Base-by-base conservation (phyloP, 495 filamentous ascomycete genomes). In the Penicillium riverlandense region DNA sequence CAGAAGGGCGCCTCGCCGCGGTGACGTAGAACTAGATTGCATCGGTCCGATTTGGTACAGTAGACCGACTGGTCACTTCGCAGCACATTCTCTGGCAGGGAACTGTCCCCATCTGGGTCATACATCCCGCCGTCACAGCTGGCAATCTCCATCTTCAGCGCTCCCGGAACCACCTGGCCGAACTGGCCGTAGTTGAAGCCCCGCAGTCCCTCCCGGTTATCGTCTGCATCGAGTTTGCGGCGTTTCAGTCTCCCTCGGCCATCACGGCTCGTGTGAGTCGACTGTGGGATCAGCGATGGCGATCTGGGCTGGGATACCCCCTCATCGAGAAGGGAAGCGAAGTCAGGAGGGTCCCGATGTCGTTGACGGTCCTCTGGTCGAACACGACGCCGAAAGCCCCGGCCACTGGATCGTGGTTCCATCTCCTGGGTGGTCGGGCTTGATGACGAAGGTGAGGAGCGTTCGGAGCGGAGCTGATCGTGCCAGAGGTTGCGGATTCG, bases 41-140 rank as follows among this genome's bases (percentile, higher is more conserved):
- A 94, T 44, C 81, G 79, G 40, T 80, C 80, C 12, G 80, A 80
- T 62, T 89, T 84, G 11, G 90, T 95, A 61, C 89, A 95, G 58
- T 96, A 96, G 13, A 95, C 90, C 14, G 80, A 84, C 39, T 72
- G 62, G 62, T 96, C 86, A 61, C 90, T 85, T 45, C 74, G 78
- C 38, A 97, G 71, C 34, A 96, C 78, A 62, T 95, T 95, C 49
- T 90, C 85, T 27, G 84, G 79, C 33, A 72, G 72, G 53, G 88
- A 89, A 13, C 74, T 69, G 44, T 71, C 70, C 34, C 70, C 61
- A 31, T 69, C 63, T 2, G 65, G 64, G 43, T 79, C 76, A 58
- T 83, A 90, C 14, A 80, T 75, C 1, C 90, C 91, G 38, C 90
- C 91, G 65, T 96, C 91, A 55, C 90, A 97, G 70, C 79, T 88